Percentiles rank a stretch among this genome's conserved stretches.
Conservation (phyloP, 169 alveolate genomes). For the Cystoisospora suis region DNA sequence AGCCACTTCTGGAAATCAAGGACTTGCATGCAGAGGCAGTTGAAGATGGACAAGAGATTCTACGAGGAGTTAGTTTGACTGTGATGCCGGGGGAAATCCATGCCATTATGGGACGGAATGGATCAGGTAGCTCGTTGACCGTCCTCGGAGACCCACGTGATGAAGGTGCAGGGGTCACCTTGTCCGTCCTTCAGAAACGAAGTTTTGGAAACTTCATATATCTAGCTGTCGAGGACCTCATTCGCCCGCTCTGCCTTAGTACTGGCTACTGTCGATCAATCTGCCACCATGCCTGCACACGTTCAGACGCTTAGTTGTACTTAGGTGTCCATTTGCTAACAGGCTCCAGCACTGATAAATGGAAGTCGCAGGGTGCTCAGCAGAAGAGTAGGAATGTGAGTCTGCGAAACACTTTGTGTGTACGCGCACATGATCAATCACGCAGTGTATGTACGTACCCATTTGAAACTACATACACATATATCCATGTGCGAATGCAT, state of each 20-base stretch:
- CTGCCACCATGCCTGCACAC: background rate
- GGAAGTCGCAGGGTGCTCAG: too few relatives aligned
- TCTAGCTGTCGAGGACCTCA: background rate
- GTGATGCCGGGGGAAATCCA: conserved; percentile 70
- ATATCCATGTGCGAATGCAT: background rate
- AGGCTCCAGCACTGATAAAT: too few relatives aligned
- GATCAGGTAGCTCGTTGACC: conserved; percentile 51
- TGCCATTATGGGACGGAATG: conserved; percentile 77
- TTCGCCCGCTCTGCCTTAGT: background rate
- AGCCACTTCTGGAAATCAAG: conserved; percentile 69
- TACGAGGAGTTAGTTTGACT: conserved; percentile 68
- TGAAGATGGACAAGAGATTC: conserved; percentile 73
- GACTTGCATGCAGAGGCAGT: conserved; percentile 69
- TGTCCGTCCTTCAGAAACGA: background rate
- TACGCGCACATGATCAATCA: background rate
- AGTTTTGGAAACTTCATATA: background rate
- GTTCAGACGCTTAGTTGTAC: too few relatives aligned
- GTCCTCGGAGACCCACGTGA: background rate
- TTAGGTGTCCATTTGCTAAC: too few relatives aligned
- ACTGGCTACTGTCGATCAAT: background rate
- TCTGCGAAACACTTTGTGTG: background rate
- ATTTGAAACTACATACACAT: background rate
- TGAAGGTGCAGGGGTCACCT: background rate
- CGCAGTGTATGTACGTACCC: background rate
- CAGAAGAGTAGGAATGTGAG: too few relatives aligned